phyloP scores from a whole-genome alignment of 805 yeast species.

The Ascoidea asiatica region DNA sequence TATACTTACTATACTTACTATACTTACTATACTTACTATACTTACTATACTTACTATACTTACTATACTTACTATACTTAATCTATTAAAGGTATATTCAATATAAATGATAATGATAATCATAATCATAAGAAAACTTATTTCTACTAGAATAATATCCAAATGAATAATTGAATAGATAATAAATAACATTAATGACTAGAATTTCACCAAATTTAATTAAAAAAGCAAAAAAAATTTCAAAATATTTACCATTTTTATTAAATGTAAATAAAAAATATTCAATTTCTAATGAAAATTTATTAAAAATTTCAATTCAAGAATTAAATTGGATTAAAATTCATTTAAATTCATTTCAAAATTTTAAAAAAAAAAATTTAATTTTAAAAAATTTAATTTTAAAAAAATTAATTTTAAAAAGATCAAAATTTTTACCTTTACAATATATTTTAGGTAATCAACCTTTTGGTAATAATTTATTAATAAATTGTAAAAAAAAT shows the following conservation, averaged over 20 bases:
- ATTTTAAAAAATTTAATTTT: conserved; percentile 32
- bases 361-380: conserved; percentile 19
- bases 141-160: no score
- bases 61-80: no score
- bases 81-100: no score
- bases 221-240: not conserved
- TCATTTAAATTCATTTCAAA: no score
- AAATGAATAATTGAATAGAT: no score
- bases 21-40: no score
- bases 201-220: conserved; percentile 4
- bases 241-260: conserved; percentile 5
- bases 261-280: conserved; percentile 12
- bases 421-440: conserved; percentile 51
- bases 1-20: no score
- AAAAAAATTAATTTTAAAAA: conserved; percentile 19
- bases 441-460: conserved; percentile 80
- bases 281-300: conserved; percentile 14
- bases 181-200: no score
- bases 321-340: conserved; percentile 54
- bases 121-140: no score
- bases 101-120: no score
- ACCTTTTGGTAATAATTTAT: conserved; percentile 62
- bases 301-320: no score
- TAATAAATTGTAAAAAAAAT: conserved; percentile 41
- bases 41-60: no score